Evolutionary conservation across 2,329 filamentous ascomycete species (phyloP).

Genomic region (Pseudohalonectria lignicola): DNA sequence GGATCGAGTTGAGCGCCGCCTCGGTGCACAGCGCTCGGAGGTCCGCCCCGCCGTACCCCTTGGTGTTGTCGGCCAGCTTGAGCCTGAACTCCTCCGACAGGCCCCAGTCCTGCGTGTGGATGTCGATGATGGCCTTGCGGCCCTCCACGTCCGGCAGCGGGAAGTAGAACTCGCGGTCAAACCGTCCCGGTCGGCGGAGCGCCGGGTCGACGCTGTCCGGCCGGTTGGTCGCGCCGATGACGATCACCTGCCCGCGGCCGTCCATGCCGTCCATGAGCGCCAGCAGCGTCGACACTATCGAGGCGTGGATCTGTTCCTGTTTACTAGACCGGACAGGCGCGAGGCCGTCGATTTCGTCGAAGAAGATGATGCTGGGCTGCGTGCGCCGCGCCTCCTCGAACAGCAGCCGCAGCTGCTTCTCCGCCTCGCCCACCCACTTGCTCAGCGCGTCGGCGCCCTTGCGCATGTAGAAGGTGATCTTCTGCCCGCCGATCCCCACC

Average conservation of each 20-base stretch:
- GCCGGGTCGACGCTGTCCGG: constrained; percentile 95
- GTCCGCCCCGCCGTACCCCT: constrained; percentile 90
- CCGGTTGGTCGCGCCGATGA: constrained; percentile 96
- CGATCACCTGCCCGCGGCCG: constrained; percentile 93
- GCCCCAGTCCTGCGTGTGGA: constrained; percentile 92
- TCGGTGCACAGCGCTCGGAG: constrained; percentile 90
- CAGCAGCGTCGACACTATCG: constrained; percentile 88
- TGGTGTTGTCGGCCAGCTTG: constrained; percentile 76
- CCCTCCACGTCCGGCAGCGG: constrained; percentile 75
- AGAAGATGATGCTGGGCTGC: constrained; percentile 98
- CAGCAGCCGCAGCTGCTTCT: constrained; percentile 82
- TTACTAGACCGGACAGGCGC: constrained; percentile 95
- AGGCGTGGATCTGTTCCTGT: constrained; percentile 97
- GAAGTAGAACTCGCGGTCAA: constrained; percentile 97
- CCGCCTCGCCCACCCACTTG: constrained; percentile 98
- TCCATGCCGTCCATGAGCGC: constrained; percentile 98
- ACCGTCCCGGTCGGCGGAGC: constrained; percentile 84
- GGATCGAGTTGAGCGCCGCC: constrained; percentile 88
- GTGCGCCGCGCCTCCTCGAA: constrained; percentile 95
- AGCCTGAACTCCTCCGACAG: constrained; percentile 70
- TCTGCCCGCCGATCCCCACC: constrained; percentile 77
- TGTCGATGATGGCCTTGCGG: constrained; percentile 80
- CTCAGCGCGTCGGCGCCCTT: constrained; percentile 96
- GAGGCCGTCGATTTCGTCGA: constrained; percentile 95
- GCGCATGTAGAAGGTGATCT: constrained; percentile 98